Conservation (phyloP, 768 basidiomycete genomes). For the Hygrocybe punicea region DNA sequence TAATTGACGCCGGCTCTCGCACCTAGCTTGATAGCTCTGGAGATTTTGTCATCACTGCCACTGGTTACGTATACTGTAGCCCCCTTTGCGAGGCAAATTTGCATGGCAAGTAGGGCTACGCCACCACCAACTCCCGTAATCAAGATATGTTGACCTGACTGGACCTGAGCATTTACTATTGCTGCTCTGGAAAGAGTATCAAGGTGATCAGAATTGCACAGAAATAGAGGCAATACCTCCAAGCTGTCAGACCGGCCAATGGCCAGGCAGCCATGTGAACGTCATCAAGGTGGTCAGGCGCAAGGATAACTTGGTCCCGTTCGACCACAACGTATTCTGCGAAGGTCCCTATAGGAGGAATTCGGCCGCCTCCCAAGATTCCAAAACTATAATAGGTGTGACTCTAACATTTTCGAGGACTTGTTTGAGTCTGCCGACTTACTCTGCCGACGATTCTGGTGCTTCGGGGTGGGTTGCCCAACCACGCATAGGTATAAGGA, state of each 20-base stretch:
- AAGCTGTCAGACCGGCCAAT: slow-evolving; percentile 73
- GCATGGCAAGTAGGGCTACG: slow-evolving; percentile 72
- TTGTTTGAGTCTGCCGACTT: slow-evolving; percentile 38
- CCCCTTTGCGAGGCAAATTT: slow-evolving; percentile 70
- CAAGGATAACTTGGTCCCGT: slow-evolving; percentile 60
- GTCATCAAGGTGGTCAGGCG: slow-evolving; percentile 66
- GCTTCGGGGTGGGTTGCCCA: slow-evolving; percentile 64
- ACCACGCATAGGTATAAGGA: slow-evolving; percentile 73
- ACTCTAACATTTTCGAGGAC: not conserved
- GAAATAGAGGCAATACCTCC: slow-evolving; percentile 52
- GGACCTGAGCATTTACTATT: slow-evolving; percentile 60
- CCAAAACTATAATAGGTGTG: slow-evolving; percentile 45
- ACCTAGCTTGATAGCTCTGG: slow-evolving; percentile 61
- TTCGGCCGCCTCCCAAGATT: slow-evolving; percentile 58
- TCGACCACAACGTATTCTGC: slow-evolving; percentile 72
- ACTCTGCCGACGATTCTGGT: slow-evolving; percentile 47
- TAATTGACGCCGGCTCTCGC: slow-evolving; percentile 78
- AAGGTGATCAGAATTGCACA: not conserved
- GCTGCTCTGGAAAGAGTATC: slow-evolving; percentile 47
- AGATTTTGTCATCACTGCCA: slow-evolving; percentile 64
- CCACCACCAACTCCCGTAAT: slow-evolving; percentile 84
- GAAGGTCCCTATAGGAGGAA: slow-evolving; percentile 65
- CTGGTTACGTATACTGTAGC: slow-evolving; percentile 84
- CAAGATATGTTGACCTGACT: slow-evolving; percentile 65
- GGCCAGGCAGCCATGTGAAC: slow-evolving; percentile 76